These are phyloP conservation scores for Onygenales sp. DNA, from an alignment of 2,329 filamentous ascomycete species.

Conservation along the genomic window DNA sequence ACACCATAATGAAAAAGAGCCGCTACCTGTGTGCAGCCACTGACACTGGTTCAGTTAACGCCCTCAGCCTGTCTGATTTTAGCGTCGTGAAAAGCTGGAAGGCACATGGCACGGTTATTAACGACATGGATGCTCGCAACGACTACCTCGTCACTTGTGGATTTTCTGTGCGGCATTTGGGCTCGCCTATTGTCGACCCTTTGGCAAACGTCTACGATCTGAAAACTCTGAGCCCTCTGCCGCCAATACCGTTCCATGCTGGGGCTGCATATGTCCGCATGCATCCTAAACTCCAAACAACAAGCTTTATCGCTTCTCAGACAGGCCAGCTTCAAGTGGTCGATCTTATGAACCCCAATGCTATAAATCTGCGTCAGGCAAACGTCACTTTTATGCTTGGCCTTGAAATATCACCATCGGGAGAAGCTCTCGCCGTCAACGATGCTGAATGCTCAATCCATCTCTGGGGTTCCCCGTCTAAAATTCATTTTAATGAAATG, in stretches of 20 bases:
- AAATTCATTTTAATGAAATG: slow-evolving; percentile 78
- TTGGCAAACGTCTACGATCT: slow-evolving; percentile 94
- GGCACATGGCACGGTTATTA: slow-evolving; percentile 79
- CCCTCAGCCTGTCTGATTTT: slow-evolving; percentile 72
- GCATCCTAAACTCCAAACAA: slow-evolving; percentile 92
- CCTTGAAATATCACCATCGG: slow-evolving; percentile 79
- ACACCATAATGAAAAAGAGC: slow-evolving; percentile 81
- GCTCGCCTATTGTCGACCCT: slow-evolving; percentile 75
- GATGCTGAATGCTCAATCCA: slow-evolving; percentile 72
- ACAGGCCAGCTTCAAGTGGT: slow-evolving; percentile 91
- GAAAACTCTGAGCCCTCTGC: slow-evolving; percentile 77
- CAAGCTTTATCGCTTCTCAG: slow-evolving; percentile 85
- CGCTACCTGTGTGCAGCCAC: slow-evolving; percentile 91
- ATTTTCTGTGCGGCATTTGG: slow-evolving; percentile 72
- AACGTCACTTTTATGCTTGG: slow-evolving; percentile 69
- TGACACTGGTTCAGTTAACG: slow-evolving; percentile 69
- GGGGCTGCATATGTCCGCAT: slow-evolving; percentile 92
- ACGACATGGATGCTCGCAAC: slow-evolving; percentile 94
- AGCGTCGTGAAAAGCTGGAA: slow-evolving; percentile 78
- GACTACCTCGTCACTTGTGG: slow-evolving; percentile 95
- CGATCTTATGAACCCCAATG: slow-evolving; percentile 87
- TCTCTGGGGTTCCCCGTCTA: slow-evolving; percentile 78
- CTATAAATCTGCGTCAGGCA: slow-evolving; percentile 73
- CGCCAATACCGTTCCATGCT: slow-evolving; percentile 83
- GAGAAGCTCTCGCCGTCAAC: slow-evolving; percentile 72